Base-by-base conservation (phyloP, 1,139 yeast species). In the Hyphopichia pseudoburtonii region DNA sequence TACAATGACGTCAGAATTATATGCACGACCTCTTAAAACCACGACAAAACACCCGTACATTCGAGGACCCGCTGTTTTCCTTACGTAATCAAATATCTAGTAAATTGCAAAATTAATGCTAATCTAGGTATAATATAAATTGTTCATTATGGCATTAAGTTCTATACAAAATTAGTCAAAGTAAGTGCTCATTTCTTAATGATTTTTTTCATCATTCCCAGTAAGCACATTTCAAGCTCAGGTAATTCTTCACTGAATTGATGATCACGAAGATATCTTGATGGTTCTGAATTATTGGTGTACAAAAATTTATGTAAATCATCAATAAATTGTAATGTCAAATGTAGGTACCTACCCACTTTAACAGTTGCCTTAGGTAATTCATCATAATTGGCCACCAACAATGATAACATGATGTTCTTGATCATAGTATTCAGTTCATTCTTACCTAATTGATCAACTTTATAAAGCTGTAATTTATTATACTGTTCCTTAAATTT, bases 351-450 rank as follows among this genome's bases (percentile, higher is more conserved):
- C 23, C 47, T 50, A n/a, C 65, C 62, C 26, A 58, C 51, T 35
- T 54, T 54, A 25, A 52, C 48, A 10, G 59, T 44, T 36, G 54
- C 57, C 8, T 33, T 33, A 10, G 66, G 65, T 11, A 66, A 45
- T 17, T 34, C 18, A 15, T 56, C 50, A 33, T 52, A 57, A 39
- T 57, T 62, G 17, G 60, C 51, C 4, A 66, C 52, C 32, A 66
- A 47, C 21, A 66, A 46, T 28, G 66, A 59, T 12, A 66, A 55
- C 60, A 66, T 57, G 12, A 66, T 41, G 42, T 62, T 62, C 35
- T 66, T 66, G 39, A 66, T 46, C 26, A 60, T 34, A 38, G 60
- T 62, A 27, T 57, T 47, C 46, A 62, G 45, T 42, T 64, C 64
- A 9, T 47, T 45, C 34, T 52, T 54, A 25, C 54, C 40, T 33